Evolutionary conservation across 1,284 basidiomycete genomes (phyloP).

Genomic region (Cutaneotrichosporon sp.): DNA sequence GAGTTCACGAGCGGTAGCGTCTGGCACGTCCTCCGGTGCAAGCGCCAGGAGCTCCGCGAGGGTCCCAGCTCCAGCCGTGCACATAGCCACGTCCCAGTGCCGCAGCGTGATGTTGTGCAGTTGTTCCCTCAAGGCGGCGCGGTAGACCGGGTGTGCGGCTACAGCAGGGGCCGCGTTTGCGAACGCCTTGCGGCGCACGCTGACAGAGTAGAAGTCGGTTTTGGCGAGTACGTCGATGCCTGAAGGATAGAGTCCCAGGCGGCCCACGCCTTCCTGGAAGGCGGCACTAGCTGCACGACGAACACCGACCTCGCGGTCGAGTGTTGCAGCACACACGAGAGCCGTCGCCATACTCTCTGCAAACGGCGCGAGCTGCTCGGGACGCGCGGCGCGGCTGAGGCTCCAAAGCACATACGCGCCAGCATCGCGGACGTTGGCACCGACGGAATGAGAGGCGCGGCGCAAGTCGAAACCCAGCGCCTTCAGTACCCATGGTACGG

Average conservation of each 20-base stretch:
- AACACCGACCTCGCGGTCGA: conserved; percentile 92
- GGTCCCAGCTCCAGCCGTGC: conserved; percentile 75
- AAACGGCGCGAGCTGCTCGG: conserved; percentile 63
- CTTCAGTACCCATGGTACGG: conserved; percentile 76
- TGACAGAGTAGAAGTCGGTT: conserved; percentile 93
- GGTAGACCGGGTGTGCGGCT: conserved; percentile 71
- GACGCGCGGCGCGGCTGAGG: conserved; percentile 72
- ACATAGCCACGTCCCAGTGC: conserved; percentile 87
- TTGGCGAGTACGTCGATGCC: conserved; percentile 89
- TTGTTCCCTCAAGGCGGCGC: conserved; percentile 68
- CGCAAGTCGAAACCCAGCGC: conserved; percentile 90
- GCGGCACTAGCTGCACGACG: conserved; percentile 96
- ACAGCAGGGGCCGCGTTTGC: conserved; percentile 78
- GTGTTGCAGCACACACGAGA: conserved; percentile 75
- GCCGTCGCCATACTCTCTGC: conserved; percentile 66
- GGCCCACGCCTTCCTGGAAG: conserved; percentile 94
- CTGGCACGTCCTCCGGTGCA: conserved; percentile 37
- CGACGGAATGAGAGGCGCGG: conserved; percentile 87
- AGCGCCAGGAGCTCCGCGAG: conserved; percentile 67
- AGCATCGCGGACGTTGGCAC: conserved; percentile 90
- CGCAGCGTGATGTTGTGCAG: conserved; percentile 70
- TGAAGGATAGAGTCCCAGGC: conserved; percentile 82
- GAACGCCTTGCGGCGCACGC: conserved; percentile 80
- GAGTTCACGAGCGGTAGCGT: conserved; percentile 43
- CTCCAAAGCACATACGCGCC: conserved; percentile 96